Percentiles rank a stretch among this genome's conserved stretches.
Conservation (phyloP, 306 rosid species). For the Senna tora region DNA sequence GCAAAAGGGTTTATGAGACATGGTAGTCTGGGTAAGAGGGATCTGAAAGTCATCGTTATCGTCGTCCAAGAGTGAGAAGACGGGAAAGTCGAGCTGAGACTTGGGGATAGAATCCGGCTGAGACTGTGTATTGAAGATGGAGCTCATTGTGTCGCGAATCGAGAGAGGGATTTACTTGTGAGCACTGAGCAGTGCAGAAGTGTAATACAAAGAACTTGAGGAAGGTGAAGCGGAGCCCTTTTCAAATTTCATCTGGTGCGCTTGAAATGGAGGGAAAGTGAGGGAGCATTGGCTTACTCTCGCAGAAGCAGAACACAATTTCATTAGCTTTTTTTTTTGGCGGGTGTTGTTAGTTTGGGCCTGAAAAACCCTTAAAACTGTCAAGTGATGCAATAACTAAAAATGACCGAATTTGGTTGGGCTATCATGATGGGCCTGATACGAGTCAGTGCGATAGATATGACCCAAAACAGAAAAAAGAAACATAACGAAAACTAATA, state of each 20-base stretch:
- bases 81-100: conserved; percentile 4
- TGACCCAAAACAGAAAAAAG: no score
- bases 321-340: background rate
- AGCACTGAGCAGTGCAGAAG: no score
- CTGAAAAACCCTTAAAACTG: background rate
- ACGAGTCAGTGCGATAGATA: background rate
- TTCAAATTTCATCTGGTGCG: background rate
- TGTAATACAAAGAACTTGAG: background rate
- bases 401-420: background rate
- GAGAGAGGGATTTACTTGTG: background rate
- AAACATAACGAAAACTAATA: no score
- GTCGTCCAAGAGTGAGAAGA: conserved; percentile 12
- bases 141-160: background rate
- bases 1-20: conserved; percentile 15
- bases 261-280: conserved; percentile 12
- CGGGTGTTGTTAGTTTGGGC: background rate
- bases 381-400: background rate
- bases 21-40: conserved; percentile 59
- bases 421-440: background rate
- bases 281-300: background rate
- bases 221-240: background rate
- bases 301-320: no score
- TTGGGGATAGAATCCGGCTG: background rate
- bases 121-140: background rate
- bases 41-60: conserved; percentile 58